phyloP scores from a whole-genome alignment of 179 eudicot genomes.

The Actinidia chinensis region DNA sequence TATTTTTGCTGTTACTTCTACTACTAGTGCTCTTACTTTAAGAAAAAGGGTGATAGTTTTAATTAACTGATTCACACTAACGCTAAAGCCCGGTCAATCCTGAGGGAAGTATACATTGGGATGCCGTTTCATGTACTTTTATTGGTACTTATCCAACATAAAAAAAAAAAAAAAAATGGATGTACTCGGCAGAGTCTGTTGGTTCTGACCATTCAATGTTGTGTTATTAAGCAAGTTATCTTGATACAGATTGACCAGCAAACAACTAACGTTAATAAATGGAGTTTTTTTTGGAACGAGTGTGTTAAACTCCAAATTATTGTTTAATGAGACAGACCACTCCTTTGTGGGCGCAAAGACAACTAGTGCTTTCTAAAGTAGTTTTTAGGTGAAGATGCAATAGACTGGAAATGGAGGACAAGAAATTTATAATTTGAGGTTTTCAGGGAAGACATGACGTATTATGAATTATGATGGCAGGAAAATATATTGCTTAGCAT shows the following conservation, averaged over 20 bases:
- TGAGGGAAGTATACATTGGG: neutral
- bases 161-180: no score
- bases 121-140: neutral
- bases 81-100: neutral
- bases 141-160: no score
- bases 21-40: neutral
- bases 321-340: no score
- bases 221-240: neutral
- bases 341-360: neutral
- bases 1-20: neutral
- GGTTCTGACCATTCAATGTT: neutral
- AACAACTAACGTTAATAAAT: neutral
- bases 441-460: neutral
- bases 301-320: neutral
- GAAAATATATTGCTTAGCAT: neutral
- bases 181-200: neutral
- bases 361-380: neutral
- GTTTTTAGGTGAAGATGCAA: conserved; percentile 3
- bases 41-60: neutral
- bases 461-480: neutral
- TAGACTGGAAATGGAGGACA: neutral
- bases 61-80: neutral
- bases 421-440: neutral
- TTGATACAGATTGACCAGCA: neutral
- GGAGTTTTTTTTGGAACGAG: neutral